Evolutionary conservation across 2,329 filamentous ascomycete species (phyloP).

Genomic region (Botrytis tulipae): DNA sequence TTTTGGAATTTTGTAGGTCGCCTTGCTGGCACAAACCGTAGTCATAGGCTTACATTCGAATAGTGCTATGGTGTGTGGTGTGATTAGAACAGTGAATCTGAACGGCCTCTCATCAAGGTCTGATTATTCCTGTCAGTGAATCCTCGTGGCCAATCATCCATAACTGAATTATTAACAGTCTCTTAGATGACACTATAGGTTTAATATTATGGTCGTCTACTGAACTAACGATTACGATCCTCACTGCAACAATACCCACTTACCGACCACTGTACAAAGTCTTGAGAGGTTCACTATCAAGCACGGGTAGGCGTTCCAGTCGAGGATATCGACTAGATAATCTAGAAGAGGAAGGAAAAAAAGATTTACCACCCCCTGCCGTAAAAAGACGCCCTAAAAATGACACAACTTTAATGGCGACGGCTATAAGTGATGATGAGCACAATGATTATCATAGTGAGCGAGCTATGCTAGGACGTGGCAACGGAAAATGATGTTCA

Average conservation of each 20-base stretch:
- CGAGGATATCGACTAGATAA: constrained; percentile 2
- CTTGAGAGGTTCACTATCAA: background rate
- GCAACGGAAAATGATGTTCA: background rate
- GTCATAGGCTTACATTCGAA: background rate
- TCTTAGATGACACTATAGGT: constrained; percentile 31
- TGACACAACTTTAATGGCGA: background rate
- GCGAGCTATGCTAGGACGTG: background rate
- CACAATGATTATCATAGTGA: background rate
- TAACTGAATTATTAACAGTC: background rate
- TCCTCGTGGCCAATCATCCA: background rate
- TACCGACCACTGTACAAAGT: constrained; percentile 33
- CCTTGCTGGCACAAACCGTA: background rate
- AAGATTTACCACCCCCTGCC: background rate
- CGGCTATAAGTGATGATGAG: background rate
- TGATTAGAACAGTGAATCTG: background rate
- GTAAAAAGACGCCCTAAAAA: background rate
- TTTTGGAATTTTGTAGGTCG: constrained; percentile 28
- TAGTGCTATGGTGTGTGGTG: background rate
- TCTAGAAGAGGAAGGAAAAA: background rate
- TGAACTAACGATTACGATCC: constrained; percentile 39
- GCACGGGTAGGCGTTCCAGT: background rate
- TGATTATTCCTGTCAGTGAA: constrained; percentile 2
- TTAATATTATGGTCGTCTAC: constrained; percentile 49
- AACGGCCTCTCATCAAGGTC: background rate
- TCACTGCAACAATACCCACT: constrained; percentile 36